These are phyloP conservation scores for Aspergillus bertholletiae DNA, from an alignment of 495 filamentous ascomycete species.

Conservation along the genomic window DNA sequence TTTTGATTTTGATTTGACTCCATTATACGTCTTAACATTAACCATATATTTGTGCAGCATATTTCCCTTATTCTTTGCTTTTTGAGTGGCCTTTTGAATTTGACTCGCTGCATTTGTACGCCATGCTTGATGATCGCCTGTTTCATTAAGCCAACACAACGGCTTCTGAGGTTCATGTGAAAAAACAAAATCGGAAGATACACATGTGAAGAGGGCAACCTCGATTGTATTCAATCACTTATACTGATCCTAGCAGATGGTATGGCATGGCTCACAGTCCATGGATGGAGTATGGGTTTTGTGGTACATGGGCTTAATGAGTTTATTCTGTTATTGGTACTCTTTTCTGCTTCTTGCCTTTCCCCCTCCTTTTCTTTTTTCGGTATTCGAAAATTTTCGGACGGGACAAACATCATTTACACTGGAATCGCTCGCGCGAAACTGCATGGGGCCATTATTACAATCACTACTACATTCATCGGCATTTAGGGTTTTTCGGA, in stretches of 20 bases:
- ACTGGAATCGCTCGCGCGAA: conserved; percentile 31
- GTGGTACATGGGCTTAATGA: neutral
- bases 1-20: neutral
- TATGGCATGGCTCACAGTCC: conserved; percentile 1
- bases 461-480: conserved; percentile 1
- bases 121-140: conserved; percentile 14
- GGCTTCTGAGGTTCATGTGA: neutral
- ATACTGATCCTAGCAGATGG: neutral
- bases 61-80: conserved; percentile 1
- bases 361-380: conserved; percentile 6
- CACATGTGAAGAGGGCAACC: conserved; percentile 23
- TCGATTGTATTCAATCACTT: conserved; percentile 11
- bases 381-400: neutral
- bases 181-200: conserved; percentile 9
- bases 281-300: conserved; percentile 6
- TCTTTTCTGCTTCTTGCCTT: conserved; percentile 8
- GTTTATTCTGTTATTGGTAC: conserved; percentile 17
- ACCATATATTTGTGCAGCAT: neutral
- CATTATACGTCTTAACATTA: no score
- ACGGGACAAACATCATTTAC: conserved; percentile 8
- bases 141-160: conserved; percentile 13
- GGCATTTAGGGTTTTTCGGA: conserved; percentile 2
- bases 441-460: conserved; percentile 12
- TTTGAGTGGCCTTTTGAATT: conserved; percentile 19
- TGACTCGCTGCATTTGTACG: conserved; percentile 15